A percentile compares a stretch with the other conserved stretches of the same genome.
These are phyloP conservation scores for Cyclocybe aegerita DNA, from an alignment of 768 basidiomycete genomes.

Conservation along the genomic window DNA sequence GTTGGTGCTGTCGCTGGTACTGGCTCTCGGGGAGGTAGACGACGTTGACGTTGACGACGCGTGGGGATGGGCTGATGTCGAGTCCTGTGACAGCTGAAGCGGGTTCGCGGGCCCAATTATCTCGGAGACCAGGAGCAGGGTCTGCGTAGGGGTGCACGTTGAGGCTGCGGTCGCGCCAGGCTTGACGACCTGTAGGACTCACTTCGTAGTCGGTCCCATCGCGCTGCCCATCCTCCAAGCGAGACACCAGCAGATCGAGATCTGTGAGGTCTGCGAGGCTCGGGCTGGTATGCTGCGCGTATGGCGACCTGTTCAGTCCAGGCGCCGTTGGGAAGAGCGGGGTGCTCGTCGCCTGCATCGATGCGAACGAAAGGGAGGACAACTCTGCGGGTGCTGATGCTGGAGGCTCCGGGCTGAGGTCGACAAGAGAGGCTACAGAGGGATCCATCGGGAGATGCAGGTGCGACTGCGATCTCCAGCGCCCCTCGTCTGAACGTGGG, in stretches of 20 bases:
- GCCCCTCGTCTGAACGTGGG: slow-evolving; percentile 15
- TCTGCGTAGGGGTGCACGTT: slow-evolving; percentile 34
- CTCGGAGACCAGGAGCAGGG: slow-evolving; percentile 57
- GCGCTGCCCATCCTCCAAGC: slow-evolving; percentile 43
- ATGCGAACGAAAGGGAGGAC: slow-evolving; percentile 1
- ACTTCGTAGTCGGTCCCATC: slow-evolving; percentile 68
- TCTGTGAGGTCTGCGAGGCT: slow-evolving; percentile 49
- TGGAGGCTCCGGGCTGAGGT: slow-evolving; percentile 7
- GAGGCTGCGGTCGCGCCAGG: slow-evolving; percentile 14
- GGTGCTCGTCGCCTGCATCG: slow-evolving; percentile 7
- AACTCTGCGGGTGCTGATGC: neutral
- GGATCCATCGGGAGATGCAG: slow-evolving; percentile 14
- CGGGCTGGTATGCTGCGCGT: neutral
- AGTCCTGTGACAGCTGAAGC: neutral
- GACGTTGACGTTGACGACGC: slow-evolving; percentile 1
- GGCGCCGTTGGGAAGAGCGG: slow-evolving; percentile 3
- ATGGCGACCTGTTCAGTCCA: neutral
- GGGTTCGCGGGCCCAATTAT: slow-evolving; percentile 56
- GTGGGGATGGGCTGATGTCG: neutral
- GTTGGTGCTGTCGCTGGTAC: slow-evolving; percentile 22
- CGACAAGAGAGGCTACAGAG: slow-evolving; percentile 16
- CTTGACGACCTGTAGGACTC: slow-evolving; percentile 28
- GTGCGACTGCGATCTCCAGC: slow-evolving; percentile 9
- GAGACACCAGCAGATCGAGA: slow-evolving; percentile 60
- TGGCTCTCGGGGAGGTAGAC: slow-evolving; percentile 9